phyloP scores from a whole-genome alignment of 1,284 basidiomycete species.

The Takashimella tepidaria region DNA sequence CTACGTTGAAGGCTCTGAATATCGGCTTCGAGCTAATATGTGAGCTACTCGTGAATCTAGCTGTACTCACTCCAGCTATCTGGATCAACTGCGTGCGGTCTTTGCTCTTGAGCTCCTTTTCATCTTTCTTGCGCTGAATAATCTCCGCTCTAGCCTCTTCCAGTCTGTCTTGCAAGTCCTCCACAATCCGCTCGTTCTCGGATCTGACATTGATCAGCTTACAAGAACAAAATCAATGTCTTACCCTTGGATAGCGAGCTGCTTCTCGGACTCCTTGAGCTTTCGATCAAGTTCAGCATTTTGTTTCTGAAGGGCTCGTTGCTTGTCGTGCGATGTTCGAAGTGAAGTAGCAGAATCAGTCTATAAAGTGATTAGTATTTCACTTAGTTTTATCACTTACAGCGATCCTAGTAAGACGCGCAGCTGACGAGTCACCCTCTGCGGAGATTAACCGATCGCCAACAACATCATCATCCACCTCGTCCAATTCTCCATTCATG shows the following conservation, averaged over 20 bases:
- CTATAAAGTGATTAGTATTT: slow-evolving; percentile 13
- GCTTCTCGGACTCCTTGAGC: slow-evolving; percentile 64
- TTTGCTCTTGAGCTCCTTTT: slow-evolving; percentile 78
- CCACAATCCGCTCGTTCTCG: slow-evolving; percentile 70
- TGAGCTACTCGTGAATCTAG: slow-evolving; percentile 1
- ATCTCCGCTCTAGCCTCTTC: slow-evolving; percentile 71
- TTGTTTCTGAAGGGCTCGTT: slow-evolving; percentile 64
- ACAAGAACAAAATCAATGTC: background rate
- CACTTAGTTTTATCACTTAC: slow-evolving; percentile 13
- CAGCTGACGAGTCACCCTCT: slow-evolving; percentile 11
- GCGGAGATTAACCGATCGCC: slow-evolving; percentile 7
- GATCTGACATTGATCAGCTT: slow-evolving; percentile 16
- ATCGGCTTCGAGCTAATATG: slow-evolving; percentile 70
- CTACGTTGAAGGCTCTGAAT: slow-evolving; percentile 65
- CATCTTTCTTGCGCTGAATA: slow-evolving; percentile 68
- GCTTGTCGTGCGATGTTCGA: slow-evolving; percentile 52
- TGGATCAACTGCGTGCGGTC: slow-evolving; percentile 53
- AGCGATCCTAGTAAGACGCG: slow-evolving; percentile 29
- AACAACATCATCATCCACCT: slow-evolving; percentile 19
- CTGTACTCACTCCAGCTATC: slow-evolving; percentile 43
- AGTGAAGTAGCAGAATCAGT: slow-evolving; percentile 37
- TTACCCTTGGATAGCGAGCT: slow-evolving; percentile 52
- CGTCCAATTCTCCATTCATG: slow-evolving; percentile 3
- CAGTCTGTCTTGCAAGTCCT: slow-evolving; percentile 64
- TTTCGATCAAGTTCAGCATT: slow-evolving; percentile 68